Evolutionary conservation across 306 rosid species (phyloP).

Genomic region (Senna tora): DNA sequence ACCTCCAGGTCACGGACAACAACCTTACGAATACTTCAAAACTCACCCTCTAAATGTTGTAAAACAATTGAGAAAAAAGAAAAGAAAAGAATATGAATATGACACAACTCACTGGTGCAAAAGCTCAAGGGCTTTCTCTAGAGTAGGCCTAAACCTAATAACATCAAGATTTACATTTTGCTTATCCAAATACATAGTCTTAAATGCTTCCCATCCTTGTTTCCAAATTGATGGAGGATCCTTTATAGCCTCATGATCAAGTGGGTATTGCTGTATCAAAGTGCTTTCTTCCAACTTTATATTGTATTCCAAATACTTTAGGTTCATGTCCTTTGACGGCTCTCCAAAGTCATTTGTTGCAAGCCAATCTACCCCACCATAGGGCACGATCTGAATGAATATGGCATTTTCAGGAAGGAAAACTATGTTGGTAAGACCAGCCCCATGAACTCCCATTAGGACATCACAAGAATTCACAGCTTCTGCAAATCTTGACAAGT

Average conservation of each 20-base stretch:
- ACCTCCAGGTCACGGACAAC: too few species aligned
- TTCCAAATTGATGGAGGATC: constrained; percentile 54
- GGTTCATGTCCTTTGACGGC: constrained; percentile 70
- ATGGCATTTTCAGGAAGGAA: constrained; percentile 85
- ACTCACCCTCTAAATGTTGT: too few species aligned
- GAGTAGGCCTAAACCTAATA: constrained; percentile 67
- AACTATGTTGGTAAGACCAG: constrained; percentile 86
- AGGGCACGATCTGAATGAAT: constrained; percentile 74
- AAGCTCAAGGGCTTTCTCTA: constrained; percentile 76
- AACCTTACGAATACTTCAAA: too few species aligned
- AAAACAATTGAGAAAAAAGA: constrained; percentile 29
- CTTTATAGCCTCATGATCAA: constrained; percentile 55
- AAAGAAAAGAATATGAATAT: background rate
- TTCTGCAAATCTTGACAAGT: constrained; percentile 54
- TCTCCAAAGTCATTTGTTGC: constrained; percentile 53
- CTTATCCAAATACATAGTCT: constrained; percentile 64
- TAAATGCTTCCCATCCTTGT: constrained; percentile 61
- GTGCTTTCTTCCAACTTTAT: constrained; percentile 74
- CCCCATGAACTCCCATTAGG: constrained; percentile 92
- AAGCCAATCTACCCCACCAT: constrained; percentile 78
- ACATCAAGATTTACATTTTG: constrained; percentile 75
- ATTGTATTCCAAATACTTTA: constrained; percentile 76
- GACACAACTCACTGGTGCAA: constrained; percentile 43
- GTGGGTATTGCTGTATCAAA: constrained; percentile 66
- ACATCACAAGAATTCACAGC: constrained; percentile 86